Evolutionary conservation across 2,329 filamentous ascomycete genomes (phyloP), one percentile per base, ranked within the genome.

Genomic region (Pyrenophora graminea): DNA sequence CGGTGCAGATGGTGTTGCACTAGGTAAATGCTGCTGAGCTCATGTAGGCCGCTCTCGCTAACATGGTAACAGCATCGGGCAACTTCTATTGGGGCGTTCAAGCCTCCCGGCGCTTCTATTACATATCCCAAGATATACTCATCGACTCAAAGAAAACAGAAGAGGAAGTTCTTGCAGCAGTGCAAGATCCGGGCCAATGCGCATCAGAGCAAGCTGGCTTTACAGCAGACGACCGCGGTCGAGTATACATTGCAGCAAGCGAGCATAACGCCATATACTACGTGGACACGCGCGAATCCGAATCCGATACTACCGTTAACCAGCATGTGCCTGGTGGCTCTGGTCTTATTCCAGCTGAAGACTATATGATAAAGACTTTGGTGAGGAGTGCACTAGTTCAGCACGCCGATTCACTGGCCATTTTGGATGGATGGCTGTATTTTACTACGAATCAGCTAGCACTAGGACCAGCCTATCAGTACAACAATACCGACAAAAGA

Each of bases 221-320:
- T 55, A 75, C 73, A 2, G 74, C 74, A 3, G 75, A 77, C 47
- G 73, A 76, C 50, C 66, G 63, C 10, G 75, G 74, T 1, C 62
- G 74, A 1, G 67, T 78, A 7, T 77, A 77, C 51, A 73, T 77
- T 44, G 56, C 69, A 25, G 74, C 74, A 6, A 71, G 66, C 45
- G 76, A 78, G 59, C 75, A 77, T 37, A 78, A 78, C 48, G 72
- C 75, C 4, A 75, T 77, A 33, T 76, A 74, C 60, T 76, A 77
- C 45, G 72, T 77, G 41, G 70, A 76, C 49, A 76, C 72, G 3
- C 54, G 67, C 15, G 68, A 73, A 52, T 59, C 64, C 2, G 59
- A 72, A 45, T 61, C 71, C 13, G 69, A 69, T 10, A 59, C 66
- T 48, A 68, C 68, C 9, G 66, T 76, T 12, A 74, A 77, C 43